Evolutionary conservation across 2,329 filamentous ascomycete species (phyloP), one percentile per base, ranked within the genome.

Genomic region (Talaromyces sp.): DNA sequence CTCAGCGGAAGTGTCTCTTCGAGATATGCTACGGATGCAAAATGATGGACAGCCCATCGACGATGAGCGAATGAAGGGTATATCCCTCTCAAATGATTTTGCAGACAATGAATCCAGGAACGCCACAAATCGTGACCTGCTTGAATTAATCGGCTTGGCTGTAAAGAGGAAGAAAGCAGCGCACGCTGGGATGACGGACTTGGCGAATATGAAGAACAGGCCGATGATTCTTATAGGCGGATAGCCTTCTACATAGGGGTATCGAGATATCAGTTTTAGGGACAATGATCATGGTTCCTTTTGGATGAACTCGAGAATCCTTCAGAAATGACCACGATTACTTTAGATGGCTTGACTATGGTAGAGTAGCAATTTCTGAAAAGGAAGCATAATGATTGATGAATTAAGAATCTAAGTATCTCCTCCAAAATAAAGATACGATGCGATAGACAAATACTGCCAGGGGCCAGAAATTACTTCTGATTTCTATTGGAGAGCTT

Each of bases 161-260:
- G 95, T 99, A 13, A 96, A 96, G 80, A 85, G 91, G 66, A 99
- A 99, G 81, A 96, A 96, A 81, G 94, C 89, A 71, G 96, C 94
- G 77, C 95, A 99, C 78, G 95, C 95, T 10, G 95, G 94, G 61
- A 92, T 98, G 75, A 92, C 91, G 61, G 86, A 94, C 76, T 80
- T 99, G 73, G 91, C 97, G 79, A 92, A 97, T 72, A 97, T 97
- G 93, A 93, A 95, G 80, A 99, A 99, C 77, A 84, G 95, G 75
- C 95, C 95, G 61, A 99, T 99, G 95, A 99, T 99, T 72, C 86
- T 99, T 81, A 99, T 99, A 88, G 95, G 95, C 97, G 95, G 95
- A 93, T 99, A 54, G 51, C 22, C 22, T 49, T 49, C 22, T 49
- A 17, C 11, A 49, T 27, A 15, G 8, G n/a, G n/a, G n/a, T 45